Evolutionary conservation across 257 asterid genomes (phyloP).

Genomic region (Handroanthus guayacan): DNA sequence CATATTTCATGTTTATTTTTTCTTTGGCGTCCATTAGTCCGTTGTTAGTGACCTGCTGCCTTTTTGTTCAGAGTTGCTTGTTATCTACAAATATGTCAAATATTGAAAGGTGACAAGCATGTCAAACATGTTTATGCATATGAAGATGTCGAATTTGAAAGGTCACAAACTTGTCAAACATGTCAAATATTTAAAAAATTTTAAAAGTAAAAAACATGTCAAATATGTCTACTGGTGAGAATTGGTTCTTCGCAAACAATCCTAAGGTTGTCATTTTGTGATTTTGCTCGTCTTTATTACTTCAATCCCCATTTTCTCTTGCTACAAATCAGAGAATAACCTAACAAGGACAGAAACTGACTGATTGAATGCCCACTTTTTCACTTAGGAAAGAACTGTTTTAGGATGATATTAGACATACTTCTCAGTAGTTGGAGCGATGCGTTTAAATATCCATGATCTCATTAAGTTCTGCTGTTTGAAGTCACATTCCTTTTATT

Average conservation of each 20-base stretch:
- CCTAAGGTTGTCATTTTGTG: neutral
- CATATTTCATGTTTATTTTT: slow-evolving; percentile 14
- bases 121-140: no score
- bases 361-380: neutral
- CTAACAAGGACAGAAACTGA: neutral
- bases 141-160: no score
- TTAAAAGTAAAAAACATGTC: no score
- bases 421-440: neutral
- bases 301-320: neutral
- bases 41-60: neutral
- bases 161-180: no score
- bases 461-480: neutral
- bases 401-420: neutral
- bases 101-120: neutral
- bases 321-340: neutral
- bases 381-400: neutral
- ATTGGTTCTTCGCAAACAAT: neutral
- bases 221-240: neutral
- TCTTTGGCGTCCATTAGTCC: slow-evolving; percentile 10
- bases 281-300: neutral
- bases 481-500: neutral
- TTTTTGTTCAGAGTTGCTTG: neutral
- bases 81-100: neutral
- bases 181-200: no score
- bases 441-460: neutral